Conservation (phyloP, 805 yeast species). For the Myxozyma nipponensis region DNA sequence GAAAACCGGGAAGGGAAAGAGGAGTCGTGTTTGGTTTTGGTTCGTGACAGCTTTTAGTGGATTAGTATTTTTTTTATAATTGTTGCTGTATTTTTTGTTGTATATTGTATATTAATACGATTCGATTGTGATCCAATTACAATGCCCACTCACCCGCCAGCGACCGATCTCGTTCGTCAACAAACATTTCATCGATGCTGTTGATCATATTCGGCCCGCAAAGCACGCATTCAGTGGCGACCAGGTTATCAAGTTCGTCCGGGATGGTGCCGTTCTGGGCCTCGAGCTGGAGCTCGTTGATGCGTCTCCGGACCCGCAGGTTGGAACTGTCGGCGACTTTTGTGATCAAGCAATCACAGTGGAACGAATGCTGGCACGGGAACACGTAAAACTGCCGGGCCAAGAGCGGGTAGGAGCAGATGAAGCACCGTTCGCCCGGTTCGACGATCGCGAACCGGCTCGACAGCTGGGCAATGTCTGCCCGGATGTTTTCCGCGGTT, state of each 20-base stretch:
- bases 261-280: conserved; percentile 36
- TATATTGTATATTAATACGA: too few species aligned
- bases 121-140: neutral
- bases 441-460: conserved; percentile 63
- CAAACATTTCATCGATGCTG: conserved; percentile 60
- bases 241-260: conserved; percentile 49
- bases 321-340: conserved; percentile 59
- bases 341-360: conserved; percentile 78
- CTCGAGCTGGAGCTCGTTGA: conserved; percentile 51
- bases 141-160: conserved; percentile 20
- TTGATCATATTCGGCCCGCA: conserved; percentile 74
- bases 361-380: conserved; percentile 89
- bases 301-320: conserved; percentile 58
- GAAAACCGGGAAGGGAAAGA: too few species aligned
- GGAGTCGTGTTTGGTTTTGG: neutral
- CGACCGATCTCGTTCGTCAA: conserved; percentile 34
- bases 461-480: conserved; percentile 50
- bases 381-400: conserved; percentile 72
- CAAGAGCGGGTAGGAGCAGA: conserved; percentile 67
- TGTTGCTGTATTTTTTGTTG: too few species aligned
- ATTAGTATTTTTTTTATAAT: neutral
- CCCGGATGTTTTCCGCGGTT: conserved; percentile 55
- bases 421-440: conserved; percentile 77
- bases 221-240: conserved; percentile 63
- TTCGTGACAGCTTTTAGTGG: neutral